Conservation (phyloP, 2,329 filamentous ascomycete genomes). For the Xylogone sp. region DNA sequence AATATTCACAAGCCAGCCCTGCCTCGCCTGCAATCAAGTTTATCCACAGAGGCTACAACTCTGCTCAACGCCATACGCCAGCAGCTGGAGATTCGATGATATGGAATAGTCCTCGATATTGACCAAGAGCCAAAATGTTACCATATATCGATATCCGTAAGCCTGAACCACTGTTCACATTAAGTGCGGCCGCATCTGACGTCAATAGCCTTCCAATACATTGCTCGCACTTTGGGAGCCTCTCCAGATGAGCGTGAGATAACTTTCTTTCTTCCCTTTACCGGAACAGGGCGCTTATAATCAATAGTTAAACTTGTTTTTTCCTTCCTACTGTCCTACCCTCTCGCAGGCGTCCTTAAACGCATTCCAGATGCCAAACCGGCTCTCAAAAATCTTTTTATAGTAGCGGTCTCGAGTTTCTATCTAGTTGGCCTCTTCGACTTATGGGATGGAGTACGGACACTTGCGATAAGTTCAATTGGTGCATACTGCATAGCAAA, state of each 20-base stretch:
- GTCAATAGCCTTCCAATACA: conserved; percentile 56
- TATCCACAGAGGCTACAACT: not conserved
- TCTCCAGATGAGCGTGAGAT: conserved; percentile 60
- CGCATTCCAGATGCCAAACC: conserved; percentile 83
- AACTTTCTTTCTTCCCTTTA: not conserved
- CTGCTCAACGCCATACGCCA: not conserved
- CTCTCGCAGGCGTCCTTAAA: conserved; percentile 83
- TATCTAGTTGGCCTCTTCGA: conserved; percentile 93
- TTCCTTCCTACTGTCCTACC: conserved; percentile 89
- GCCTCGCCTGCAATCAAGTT: not conserved
- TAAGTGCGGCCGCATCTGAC: conserved; percentile 20
- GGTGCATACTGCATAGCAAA: conserved; percentile 81
- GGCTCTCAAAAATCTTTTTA: conserved; percentile 83
- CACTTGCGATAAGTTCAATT: conserved; percentile 72
- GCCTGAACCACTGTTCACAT: conserved; percentile 14
- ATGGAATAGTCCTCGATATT: not conserved
- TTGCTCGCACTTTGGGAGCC: conserved; percentile 53
- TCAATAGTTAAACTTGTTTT: conserved; percentile 85
- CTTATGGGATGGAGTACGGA: conserved; percentile 80
- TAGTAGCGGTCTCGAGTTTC: conserved; percentile 77
- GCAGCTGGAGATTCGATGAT: conserved; percentile 21
- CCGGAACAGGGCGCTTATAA: conserved; percentile 5
- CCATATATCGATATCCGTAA: conserved; percentile 60
- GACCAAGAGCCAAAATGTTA: conserved; percentile 44
- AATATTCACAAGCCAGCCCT: not conserved